Evolutionary conservation across 1,284 basidiomycete species (phyloP).

Genomic region (Ganoderma boninense): DNA sequence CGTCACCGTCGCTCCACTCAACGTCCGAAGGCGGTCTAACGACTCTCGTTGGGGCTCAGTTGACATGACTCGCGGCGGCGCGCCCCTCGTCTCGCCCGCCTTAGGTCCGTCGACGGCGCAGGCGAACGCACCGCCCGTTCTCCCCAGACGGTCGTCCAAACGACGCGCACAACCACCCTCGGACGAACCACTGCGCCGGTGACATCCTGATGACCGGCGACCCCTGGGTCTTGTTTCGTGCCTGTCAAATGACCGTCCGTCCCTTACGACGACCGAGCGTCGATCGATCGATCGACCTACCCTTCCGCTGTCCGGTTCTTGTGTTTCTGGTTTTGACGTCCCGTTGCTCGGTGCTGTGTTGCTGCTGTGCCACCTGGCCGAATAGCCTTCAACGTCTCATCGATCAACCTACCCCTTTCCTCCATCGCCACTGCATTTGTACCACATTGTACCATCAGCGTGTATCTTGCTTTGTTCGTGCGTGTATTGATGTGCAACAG

Average conservation of each 20-base stretch:
- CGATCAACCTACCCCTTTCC: neutral
- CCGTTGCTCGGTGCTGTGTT: slow-evolving; percentile 2
- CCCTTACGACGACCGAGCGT: neutral
- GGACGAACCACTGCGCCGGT: slow-evolving; percentile 14
- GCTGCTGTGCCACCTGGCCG: neutral
- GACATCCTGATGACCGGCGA: neutral
- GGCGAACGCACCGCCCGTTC: slow-evolving; percentile 4
- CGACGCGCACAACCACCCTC: slow-evolving; percentile 20
- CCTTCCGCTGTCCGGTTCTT: neutral
- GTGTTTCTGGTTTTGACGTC: neutral
- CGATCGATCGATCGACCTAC: neutral
- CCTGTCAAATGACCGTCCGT: neutral
- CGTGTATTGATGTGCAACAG: slow-evolving; percentile 1
- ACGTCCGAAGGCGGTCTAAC: slow-evolving; percentile 15
- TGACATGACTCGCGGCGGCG: slow-evolving; percentile 17
- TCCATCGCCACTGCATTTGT: neutral
- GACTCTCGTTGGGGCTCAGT: slow-evolving; percentile 12
- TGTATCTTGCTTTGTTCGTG: neutral
- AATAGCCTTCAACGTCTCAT: neutral
- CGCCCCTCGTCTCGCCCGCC: neutral
- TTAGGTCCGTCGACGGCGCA: neutral
- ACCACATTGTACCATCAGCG: slow-evolving; percentile 5
- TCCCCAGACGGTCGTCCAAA: slow-evolving; percentile 26
- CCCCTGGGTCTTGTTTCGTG: neutral
- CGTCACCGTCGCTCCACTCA: slow-evolving; percentile 20